A percentile compares a stretch with the other conserved stretches of the same genome.
Evolutionary conservation across 2,329 filamentous ascomycete genomes (phyloP).

Genomic region (Fusarium luffae): DNA sequence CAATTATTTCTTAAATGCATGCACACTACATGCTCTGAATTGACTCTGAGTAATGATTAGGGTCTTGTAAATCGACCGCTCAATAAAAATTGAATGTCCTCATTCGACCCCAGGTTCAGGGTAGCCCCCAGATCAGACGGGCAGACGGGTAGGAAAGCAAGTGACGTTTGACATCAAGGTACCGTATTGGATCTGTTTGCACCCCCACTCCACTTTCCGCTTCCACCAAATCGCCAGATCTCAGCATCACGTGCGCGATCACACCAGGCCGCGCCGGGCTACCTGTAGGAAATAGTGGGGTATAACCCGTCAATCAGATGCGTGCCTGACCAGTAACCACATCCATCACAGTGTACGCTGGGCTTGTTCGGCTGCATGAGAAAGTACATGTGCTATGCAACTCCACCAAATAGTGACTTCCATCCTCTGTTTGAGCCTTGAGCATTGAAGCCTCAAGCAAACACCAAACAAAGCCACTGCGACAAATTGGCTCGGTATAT

Average conservation of each 20-base stretch:
- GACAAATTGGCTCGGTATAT: conserved; percentile 19
- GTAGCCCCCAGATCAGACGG: conserved; percentile 19
- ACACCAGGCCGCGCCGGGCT: conserved; percentile 31
- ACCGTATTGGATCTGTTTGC: conserved; percentile 21
- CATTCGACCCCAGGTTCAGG: conserved; percentile 31
- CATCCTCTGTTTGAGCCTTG: conserved; percentile 32
- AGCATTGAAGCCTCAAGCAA: conserved; percentile 41
- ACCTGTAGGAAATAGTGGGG: conserved; percentile 25
- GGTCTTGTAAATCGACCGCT: neutral
- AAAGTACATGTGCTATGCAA: conserved; percentile 51
- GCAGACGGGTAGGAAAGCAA: neutral
- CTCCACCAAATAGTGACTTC: conserved; percentile 51
- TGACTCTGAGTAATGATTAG: neutral
- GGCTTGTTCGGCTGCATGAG: conserved; percentile 46
- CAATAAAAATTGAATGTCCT: neutral
- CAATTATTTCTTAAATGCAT: neutral
- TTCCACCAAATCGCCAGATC: conserved; percentile 33
- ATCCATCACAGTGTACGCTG: conserved; percentile 24
- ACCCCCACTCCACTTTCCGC: conserved; percentile 26
- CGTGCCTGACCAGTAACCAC: conserved; percentile 16
- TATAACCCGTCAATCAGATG: conserved; percentile 31
- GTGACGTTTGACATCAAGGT: conserved; percentile 46
- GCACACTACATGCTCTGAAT: neutral
- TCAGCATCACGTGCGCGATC: conserved; percentile 40
- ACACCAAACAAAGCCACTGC: conserved; percentile 40